These are phyloP conservation scores for Hydrangea macrophylla DNA, from an alignment of 148 eudicot genomes.

Conservation along the genomic window DNA sequence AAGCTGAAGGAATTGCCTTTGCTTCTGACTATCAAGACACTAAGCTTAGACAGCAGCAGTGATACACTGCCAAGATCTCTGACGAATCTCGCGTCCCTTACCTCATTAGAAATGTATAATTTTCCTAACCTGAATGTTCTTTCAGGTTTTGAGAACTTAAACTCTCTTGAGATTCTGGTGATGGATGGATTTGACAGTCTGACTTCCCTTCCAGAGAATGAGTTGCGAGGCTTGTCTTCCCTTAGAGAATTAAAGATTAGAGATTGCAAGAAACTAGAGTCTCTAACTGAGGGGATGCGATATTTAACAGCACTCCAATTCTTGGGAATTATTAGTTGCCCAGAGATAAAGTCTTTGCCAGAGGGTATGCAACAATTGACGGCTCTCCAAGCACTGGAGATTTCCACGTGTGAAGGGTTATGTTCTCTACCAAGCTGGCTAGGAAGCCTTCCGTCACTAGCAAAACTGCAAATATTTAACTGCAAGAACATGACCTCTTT, in stretches of 20 bases:
- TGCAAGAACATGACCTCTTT: slow-evolving; percentile 14
- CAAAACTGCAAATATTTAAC: slow-evolving; percentile 14
- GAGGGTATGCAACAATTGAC: slow-evolving; percentile 14
- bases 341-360: slow-evolving; percentile 13
- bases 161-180: slow-evolving; percentile 18
- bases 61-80: no score
- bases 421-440: no score
- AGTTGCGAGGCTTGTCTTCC: slow-evolving; percentile 13
- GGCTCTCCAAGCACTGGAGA: slow-evolving; percentile 12
- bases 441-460: no score
- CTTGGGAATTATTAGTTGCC: slow-evolving; percentile 18
- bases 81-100: no score
- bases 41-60: no score
- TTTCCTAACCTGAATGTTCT: no score
- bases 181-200: slow-evolving; percentile 21
- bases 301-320: slow-evolving; percentile 15
- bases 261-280: slow-evolving; percentile 12
- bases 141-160: slow-evolving; percentile 13
- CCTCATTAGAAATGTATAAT: no score
- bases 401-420: no score
- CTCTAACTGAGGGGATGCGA: slow-evolving; percentile 6
- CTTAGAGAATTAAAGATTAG: slow-evolving; percentile 11
- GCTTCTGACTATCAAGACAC: slow-evolving; percentile 7
- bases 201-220: slow-evolving; percentile 18
- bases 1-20: slow-evolving; percentile 16